Conservation (phyloP, 768 basidiomycete species). For the Hortiboletus flavorubellus region DNA sequence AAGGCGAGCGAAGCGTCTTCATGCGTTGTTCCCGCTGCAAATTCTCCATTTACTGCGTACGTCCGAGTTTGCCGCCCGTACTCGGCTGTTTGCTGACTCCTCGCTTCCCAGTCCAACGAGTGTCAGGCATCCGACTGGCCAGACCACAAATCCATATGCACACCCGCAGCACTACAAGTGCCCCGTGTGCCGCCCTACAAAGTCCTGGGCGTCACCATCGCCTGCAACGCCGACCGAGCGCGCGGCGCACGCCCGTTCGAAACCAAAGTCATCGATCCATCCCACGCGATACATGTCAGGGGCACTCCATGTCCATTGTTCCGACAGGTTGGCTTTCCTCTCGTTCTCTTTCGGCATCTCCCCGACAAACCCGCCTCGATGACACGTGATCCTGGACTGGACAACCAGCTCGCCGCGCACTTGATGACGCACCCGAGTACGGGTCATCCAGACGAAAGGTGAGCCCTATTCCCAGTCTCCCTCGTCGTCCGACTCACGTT, state of each 20-base stretch:
- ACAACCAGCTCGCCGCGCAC: conserved; percentile 31
- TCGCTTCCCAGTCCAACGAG: conserved; percentile 17
- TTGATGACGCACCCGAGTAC: conserved; percentile 28
- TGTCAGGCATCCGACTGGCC: conserved; percentile 28
- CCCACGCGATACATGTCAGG: conserved; percentile 25
- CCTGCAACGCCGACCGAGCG: conserved; percentile 25
- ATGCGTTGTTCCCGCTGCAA: conserved; percentile 31
- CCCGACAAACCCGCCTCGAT: conserved; percentile 16
- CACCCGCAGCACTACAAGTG: neutral
- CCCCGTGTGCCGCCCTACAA: neutral
- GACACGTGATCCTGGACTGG: conserved; percentile 21
- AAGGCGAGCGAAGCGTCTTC: conserved; percentile 13
- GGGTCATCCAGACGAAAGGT: conserved; percentile 26
- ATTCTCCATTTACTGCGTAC: conserved; percentile 21
- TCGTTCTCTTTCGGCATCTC: conserved; percentile 29
- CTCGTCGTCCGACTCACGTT: neutral
- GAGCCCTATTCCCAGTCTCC: neutral
- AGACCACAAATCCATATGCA: conserved; percentile 16
- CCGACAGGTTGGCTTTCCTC: conserved; percentile 27
- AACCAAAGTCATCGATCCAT: conserved; percentile 15
- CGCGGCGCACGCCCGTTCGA: conserved; percentile 23
- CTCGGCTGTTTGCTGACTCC: neutral
- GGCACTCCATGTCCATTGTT: conserved; percentile 28
- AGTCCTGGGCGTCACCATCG: conserved; percentile 18
- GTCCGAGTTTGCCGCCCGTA: neutral